Evolutionary conservation across 2,329 filamentous ascomycete species (phyloP).

Genomic region (Talaromyces pinophilus): DNA sequence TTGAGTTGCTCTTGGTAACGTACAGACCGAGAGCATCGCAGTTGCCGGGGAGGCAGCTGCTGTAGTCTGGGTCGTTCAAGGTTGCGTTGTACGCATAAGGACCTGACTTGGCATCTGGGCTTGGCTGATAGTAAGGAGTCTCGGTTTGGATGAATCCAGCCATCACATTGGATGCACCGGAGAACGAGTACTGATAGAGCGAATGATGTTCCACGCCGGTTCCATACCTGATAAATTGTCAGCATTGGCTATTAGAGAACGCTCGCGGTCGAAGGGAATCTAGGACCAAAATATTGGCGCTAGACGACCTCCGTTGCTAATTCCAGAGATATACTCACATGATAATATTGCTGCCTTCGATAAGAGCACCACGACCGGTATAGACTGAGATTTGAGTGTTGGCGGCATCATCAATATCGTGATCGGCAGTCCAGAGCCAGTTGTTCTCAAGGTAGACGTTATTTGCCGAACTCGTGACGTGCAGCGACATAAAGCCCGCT

Average conservation of each 20-base stretch:
- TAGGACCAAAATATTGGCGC: neutral
- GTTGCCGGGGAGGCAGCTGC: slow-evolving; percentile 34
- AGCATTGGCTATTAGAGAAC: neutral
- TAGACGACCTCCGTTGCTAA: neutral
- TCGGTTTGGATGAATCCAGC: slow-evolving; percentile 44
- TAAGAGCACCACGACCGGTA: slow-evolving; percentile 54
- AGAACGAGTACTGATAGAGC: slow-evolving; percentile 53
- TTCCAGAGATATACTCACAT: slow-evolving; percentile 33
- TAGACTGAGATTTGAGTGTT: slow-evolving; percentile 56
- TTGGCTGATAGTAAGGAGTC: slow-evolving; percentile 45
- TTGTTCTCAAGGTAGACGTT: slow-evolving; percentile 53
- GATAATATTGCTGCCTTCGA: slow-evolving; percentile 49
- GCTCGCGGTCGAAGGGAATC: neutral
- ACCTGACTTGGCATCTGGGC: slow-evolving; percentile 35
- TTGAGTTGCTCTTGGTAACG: slow-evolving; percentile 48
- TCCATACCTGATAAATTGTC: slow-evolving; percentile 35
- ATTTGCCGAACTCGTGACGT: slow-evolving; percentile 37
- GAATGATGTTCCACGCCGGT: slow-evolving; percentile 51
- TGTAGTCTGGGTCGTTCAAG: slow-evolving; percentile 41
- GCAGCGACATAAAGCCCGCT: slow-evolving; percentile 42
- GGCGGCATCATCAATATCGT: slow-evolving; percentile 55
- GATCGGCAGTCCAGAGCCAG: slow-evolving; percentile 57
- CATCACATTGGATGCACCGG: slow-evolving; percentile 36
- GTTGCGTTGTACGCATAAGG: slow-evolving; percentile 35
- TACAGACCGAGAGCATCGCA: slow-evolving; percentile 53